Base-by-base conservation (phyloP, 106 monocot genomes). In the Ottelia alismoides region DNA sequence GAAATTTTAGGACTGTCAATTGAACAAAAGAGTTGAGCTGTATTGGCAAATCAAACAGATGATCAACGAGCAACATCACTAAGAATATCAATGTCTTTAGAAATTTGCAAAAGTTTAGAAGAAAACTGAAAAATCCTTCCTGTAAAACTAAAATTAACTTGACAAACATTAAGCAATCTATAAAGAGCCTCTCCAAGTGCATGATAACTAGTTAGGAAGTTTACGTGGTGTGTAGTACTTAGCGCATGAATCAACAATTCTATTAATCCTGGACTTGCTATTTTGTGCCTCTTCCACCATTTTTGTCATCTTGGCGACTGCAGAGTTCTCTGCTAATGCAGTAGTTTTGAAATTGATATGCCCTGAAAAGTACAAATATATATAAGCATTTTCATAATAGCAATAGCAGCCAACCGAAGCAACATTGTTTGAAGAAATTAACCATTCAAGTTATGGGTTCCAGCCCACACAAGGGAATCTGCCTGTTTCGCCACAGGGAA, bases 231-330 rank as follows among this genome's bases (percentile, higher is more conserved):
- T 98, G 63, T 98, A 98, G 59, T 77, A 90, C 60, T 82, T 90
- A 27, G 89, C 79, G 47, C 78, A 90, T 16, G 79, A 70, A 52
- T 98, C 96, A 24, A 98, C 90, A 30, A 90, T 44, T 54, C 71
- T 78, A 63, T 98, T 82, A 3, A 85, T 98, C 25, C 59, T 77
- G 22, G 90, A 90, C 67, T 82, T 81, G 52, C 56, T 85, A 53
- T 79, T 89, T 61, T 98, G 96, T n/a, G 90, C 90, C 60, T 98
- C 96, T 73, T 98, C 96, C 14, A 98, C 90, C 11, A 98, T 69
- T 55, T 74, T 85, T n/a, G 72, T 74, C 96, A 98, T 89, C 73
- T 69, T 98, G 18, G 89, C 81, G 10, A 90, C 90, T 1, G 96
- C 85, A 21, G 96, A 98, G 55, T 98, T 27, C 60, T 98, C 85